Evolutionary conservation across 805 yeast species (phyloP), one percentile per base, ranked within the genome.

Genomic region (Starmerella apicola): DNA sequence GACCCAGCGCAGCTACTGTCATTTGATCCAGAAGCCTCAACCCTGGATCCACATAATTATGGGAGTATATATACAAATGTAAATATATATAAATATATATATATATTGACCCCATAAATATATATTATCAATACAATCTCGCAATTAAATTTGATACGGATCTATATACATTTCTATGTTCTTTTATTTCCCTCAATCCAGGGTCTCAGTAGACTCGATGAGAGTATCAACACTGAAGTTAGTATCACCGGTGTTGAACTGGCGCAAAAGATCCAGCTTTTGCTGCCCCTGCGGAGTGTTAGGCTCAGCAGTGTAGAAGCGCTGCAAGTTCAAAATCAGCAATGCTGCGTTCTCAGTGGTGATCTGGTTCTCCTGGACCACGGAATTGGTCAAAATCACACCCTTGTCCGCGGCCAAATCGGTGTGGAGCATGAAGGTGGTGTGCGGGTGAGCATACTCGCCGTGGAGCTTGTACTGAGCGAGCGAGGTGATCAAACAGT

Each of bases 391-490:
- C 49, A 91, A 64, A 0, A 82, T 82, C 1, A 82, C 42, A 0
- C 67, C 75, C 46, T 81, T 78, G 13, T 68, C 67, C 12, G 53
- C 59, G 5, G 57, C 64, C 37, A 88, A 62, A 41, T 91, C 95
- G 32, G 78, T 74, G 62, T 88, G 96, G 66, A 88, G 81, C 60
- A 76, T 74, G 46, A 91, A 65, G 0, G 95, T 82, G 0, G 96
- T 84, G 59, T 91, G 97, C 1, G 98, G 97, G 56, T 83, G 78
- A 8, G 98, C 95, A 60, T 68, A 91, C 56, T 88, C 96, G 41
- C 73, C 74, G 55, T 88, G 95, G 22, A 85, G 68, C 59, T 88
- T 85, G 61, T 75, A 91, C 61, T 91, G 97, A 1, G 91, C 86
- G 48, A 91, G 68, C 0, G 95, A 76, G 2, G 98, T 91, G 51